Percentiles rank a stretch among this genome's conserved stretches.
phyloP scores from a whole-genome alignment of 2,329 filamentous ascomycete species.

The Metarhizium guizhouense region DNA sequence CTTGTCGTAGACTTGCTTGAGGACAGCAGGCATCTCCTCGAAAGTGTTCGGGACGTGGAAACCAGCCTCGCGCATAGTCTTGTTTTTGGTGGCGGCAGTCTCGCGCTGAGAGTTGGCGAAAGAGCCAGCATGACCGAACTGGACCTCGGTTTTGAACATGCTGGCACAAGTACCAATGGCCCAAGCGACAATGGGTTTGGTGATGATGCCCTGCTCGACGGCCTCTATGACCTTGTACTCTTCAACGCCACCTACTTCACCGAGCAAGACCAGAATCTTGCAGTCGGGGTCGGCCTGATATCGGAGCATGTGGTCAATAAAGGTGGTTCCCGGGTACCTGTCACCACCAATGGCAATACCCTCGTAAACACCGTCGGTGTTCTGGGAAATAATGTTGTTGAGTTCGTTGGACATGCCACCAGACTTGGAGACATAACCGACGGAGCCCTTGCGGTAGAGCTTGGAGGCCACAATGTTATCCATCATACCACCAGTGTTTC shows the following conservation, averaged over 20 bases:
- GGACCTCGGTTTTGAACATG: conserved; percentile 99
- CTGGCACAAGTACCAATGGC: conserved; percentile 97
- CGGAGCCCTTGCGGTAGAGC: conserved; percentile 98
- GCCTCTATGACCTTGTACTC: conserved; percentile 99
- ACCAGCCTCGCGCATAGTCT: conserved; percentile 89
- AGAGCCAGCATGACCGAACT: conserved; percentile 97
- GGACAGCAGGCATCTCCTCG: conserved; percentile 76
- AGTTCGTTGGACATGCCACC: conserved; percentile 99
- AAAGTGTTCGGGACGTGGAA: conserved; percentile 94
- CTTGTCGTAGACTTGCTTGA: conserved; percentile 79
- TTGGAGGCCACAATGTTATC: conserved; percentile 99
- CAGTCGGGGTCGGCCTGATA: conserved; percentile 95
- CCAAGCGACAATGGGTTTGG: conserved; percentile 98
- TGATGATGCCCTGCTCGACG: conserved; percentile 88
- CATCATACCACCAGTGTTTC: conserved; percentile 99
- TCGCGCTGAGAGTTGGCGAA: conserved; percentile 99
- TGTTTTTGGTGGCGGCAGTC: conserved; percentile 94
- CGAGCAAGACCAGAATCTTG: conserved; percentile 93
- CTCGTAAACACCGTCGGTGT: conserved; percentile 96
- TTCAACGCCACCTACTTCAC: conserved; percentile 98
- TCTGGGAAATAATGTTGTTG: conserved; percentile 98
- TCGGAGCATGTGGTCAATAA: conserved; percentile 95
- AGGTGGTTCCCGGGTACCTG: conserved; percentile 96
- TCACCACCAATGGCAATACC: conserved; percentile 99
- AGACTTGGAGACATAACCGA: conserved; percentile 99